Evolutionary conservation across 1,139 yeast genomes (phyloP), one percentile per base, ranked within the genome.

Genomic region (Entelexis sorbosivorans): DNA sequence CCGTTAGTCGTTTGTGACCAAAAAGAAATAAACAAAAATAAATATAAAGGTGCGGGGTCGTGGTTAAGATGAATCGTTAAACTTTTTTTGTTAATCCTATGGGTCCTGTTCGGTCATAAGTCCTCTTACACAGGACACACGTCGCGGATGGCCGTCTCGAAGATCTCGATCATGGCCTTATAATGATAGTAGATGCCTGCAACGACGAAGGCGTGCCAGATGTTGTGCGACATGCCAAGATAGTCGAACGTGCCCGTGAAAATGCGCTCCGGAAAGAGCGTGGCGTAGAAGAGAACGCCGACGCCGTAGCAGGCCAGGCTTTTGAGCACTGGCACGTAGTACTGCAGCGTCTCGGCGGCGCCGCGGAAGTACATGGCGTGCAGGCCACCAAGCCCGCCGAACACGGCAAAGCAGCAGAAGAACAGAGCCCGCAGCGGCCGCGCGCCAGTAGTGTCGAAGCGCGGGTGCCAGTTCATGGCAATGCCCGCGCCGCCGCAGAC

Each of bases 141-240:
- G 45, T 61, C 69, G 16, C 54, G 59, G 22, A 59, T 57, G n/a
- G 72, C 72, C 51, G 62, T 60, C 59, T 69, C 61, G 66, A 82
- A 81, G 82, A 88, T 81, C 54, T 77, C 80, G 57, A 86, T 71
- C 29, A 87, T 72, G 26, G 93, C 88, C 51, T 72, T 70, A 66
- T 89, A 91, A 66, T 89, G 96, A 36, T 93, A 95, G 53, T 85
- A 69, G 24, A 88, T 79, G 2, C 98, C 98, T 36, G 84, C 74
- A 36, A 91, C 77, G 40, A 91, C 98, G 64, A 85, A 86, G 17
- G 87, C 66, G 67, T 91, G 98, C 98, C 98, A 91, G 34, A 91
- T 70, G 62, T 87, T 88, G 67, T 91, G 98, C 48, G 96, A 86
- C 95, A 88, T 93, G 82, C 91, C 62, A 80, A 73, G 31, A 85